phyloP scores from a whole-genome alignment of 768 basidiomycete genomes.

The Mycena pura region DNA sequence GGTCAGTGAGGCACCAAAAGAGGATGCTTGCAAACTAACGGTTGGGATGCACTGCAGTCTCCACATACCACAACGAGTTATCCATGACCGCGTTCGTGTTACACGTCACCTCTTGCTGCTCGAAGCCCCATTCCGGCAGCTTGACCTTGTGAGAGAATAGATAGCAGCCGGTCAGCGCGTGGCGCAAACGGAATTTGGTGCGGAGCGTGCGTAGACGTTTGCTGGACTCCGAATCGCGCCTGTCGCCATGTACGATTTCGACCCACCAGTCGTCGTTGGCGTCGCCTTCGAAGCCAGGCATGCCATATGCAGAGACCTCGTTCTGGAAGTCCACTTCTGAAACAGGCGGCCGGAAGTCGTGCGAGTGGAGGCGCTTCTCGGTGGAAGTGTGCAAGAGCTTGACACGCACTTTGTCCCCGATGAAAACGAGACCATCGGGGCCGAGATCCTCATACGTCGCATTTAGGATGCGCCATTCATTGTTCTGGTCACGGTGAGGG shows the following conservation, averaged over 20 bases:
- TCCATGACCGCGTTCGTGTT: conserved; percentile 93
- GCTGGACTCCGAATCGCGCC: conserved; percentile 66
- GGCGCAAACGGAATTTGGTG: conserved; percentile 83
- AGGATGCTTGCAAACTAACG: conserved; percentile 43
- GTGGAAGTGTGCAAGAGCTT: conserved; percentile 83
- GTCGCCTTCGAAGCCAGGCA: conserved; percentile 84
- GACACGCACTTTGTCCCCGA: conserved; percentile 73
- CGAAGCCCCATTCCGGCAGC: conserved; percentile 95
- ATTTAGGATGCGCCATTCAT: conserved; percentile 88
- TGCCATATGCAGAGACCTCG: conserved; percentile 94
- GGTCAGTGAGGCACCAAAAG: not conserved
- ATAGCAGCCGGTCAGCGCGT: conserved; percentile 91
- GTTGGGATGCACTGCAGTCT: conserved; percentile 79
- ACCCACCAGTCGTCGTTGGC: conserved; percentile 93
- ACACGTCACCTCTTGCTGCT: conserved; percentile 99
- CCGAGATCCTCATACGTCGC: conserved; percentile 67
- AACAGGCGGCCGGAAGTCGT: conserved; percentile 93
- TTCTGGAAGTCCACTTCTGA: conserved; percentile 99
- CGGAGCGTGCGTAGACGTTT: conserved; percentile 81
- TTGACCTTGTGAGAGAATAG: conserved; percentile 98
- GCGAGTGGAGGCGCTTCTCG: conserved; percentile 90
- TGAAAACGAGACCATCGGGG: conserved; percentile 51
- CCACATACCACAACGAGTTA: conserved; percentile 94
- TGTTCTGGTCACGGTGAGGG: conserved; percentile 97
- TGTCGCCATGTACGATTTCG: conserved; percentile 79